Evolutionary conservation across 1,284 basidiomycete species (phyloP).

Genomic region (Apiotrichum mycotoxinovorans): DNA sequence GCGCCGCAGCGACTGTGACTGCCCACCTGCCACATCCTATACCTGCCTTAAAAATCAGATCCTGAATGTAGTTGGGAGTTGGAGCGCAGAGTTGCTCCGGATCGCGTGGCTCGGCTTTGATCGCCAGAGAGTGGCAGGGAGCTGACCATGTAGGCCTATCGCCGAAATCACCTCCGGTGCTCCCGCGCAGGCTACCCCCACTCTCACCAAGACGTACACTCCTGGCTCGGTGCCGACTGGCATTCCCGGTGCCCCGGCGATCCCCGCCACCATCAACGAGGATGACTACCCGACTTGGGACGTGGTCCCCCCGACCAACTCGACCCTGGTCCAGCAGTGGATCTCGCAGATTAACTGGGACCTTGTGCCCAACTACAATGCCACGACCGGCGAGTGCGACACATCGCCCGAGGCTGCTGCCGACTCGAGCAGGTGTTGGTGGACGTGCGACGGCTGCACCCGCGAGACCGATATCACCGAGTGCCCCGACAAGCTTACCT

Average conservation of each 20-base stretch:
- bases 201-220: constrained; percentile 50
- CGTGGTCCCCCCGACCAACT: constrained; percentile 62
- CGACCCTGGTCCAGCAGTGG: constrained; percentile 68
- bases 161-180: constrained; percentile 66
- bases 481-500: constrained; percentile 67
- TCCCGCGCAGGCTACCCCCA: constrained; percentile 57
- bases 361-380: constrained; percentile 37
- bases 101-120: too few relatives aligned
- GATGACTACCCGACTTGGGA: constrained; percentile 67
- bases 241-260: constrained; percentile 47
- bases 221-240: constrained; percentile 39
- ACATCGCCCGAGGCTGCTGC: constrained; percentile 60
- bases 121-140: neutral
- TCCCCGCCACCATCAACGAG: constrained; percentile 36
- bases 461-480: constrained; percentile 66
- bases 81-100: too few relatives aligned
- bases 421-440: constrained; percentile 69
- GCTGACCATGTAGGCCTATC: constrained; percentile 45
- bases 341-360: constrained; percentile 54
- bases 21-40: too few relatives aligned
- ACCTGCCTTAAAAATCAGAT: too few relatives aligned
- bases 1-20: too few relatives aligned
- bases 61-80: too few relatives aligned
- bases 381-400: constrained; percentile 53
- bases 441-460: constrained; percentile 78